Evolutionary conservation across 2,329 filamentous ascomycete species (phyloP), one percentile per base, ranked within the genome.

Genomic region (Fusarium coffeatum): DNA sequence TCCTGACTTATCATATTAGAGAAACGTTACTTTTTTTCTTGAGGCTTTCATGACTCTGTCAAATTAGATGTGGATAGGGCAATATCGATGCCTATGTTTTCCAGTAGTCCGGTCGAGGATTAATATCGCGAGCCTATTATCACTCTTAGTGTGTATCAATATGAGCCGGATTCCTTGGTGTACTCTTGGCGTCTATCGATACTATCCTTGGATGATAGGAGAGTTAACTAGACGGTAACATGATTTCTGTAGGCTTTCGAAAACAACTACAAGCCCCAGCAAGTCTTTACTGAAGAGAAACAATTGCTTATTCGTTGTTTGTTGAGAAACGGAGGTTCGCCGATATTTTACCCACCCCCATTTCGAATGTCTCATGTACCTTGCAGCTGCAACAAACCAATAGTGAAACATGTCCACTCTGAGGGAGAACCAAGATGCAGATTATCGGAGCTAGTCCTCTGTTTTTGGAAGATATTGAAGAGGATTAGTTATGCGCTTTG

Each of bases 331-430:
- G 18, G 23, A 47, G 45, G 45, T 28, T 28, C 27, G 18, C 40
- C 28, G 34, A 49, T 41, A 34, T 41, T 27, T 50, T 42, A 34
- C 23, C 46, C 25, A 61, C 48, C 20, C 13, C 37, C 41, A 37
- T 37, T 18, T 42, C 13, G 49, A 32, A 55, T 68, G 68, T 71
- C 58, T 70, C 68, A 68, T 23, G 67, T 71, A 68, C 68, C 68
- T 68, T 64, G 67, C 59, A 68, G 41, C 51, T 55, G 59, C 59
- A 57, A 48, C 50, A 48, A 49, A 41, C 45, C 55, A 49, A 65
- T 48, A 6, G 34, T 65, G 67, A 68, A 64, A 68, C 67, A 68
- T 55, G 50, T 32, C 64, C 63, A 46, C 58, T 28, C 55, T 40
- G 42, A 70, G 48, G 32, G 58, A 59, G 42, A 60, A 37, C 50